Base-by-base conservation (phyloP, 371 early-diverging fungal species). In the Mortierella sp. region DNA sequence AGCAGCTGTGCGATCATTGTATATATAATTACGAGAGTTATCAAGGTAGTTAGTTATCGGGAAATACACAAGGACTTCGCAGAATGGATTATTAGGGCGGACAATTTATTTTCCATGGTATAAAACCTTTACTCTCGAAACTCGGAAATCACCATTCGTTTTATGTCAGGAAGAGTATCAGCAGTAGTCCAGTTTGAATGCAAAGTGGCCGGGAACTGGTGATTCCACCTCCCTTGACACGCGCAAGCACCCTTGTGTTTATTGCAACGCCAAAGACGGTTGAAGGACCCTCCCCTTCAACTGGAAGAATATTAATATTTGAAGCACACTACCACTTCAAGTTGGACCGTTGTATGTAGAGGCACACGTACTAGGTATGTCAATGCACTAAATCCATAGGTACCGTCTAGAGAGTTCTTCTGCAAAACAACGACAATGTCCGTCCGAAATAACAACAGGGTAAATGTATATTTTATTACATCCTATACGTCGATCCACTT, bases 361-460 rank as follows among this genome's bases (percentile, higher is more conserved):
- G 84, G 86, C 3, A 87, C 86, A 2, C 87, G 88, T 15, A 69
- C 86, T 19, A 81, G 77, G 32, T 87, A 87, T 57, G 88, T 87
- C 13, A 86, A 87, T 67, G 65, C 85, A 22, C 69, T 86, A 28
- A 84, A 80, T 66, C 68, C 74, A 41, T 65, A 57, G 64, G 38
- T 11, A 4, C 5, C 53, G 21, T 33, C 22, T 7, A 53, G 19
- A 16, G 4, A 53, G 9, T n/a, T 22, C 19, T n/a, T 43, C 43
- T 43, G 43, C 13, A 43, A 13, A 43, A 36, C 43, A 53, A n/a
- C 24, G 7, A 32, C 24, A 32, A 32, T 33, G 8, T 24, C 9
- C 11, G 40, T 58, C 36, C 36, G 6, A 16, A 48, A 68, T 28
- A 67, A 58, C 3, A 53, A 65, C n/a, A 61, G 2, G 43, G 22